Percentiles rank a stretch among this genome's conserved stretches.
phyloP scores from a whole-genome alignment of 2,329 filamentous ascomycete species.

The Phyllosticta capitalensis region DNA sequence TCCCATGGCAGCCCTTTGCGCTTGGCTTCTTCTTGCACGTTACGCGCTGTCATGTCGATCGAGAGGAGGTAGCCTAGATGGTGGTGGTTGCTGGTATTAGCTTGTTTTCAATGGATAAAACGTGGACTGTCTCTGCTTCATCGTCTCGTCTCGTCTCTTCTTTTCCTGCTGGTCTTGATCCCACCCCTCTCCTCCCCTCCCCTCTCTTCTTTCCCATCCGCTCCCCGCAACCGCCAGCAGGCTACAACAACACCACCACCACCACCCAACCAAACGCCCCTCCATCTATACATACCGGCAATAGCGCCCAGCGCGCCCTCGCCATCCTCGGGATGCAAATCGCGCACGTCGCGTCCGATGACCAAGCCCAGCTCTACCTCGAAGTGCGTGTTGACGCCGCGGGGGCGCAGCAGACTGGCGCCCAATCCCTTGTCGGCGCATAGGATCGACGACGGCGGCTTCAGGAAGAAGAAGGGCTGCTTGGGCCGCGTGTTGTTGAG shows the following conservation, averaged over 20 bases:
- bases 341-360: constrained; percentile 69
- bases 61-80: constrained; percentile 70
- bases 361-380: constrained; percentile 90
- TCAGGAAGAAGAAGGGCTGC: constrained; percentile 98
- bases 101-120: background rate
- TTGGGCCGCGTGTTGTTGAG: constrained; percentile 79
- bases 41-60: constrained; percentile 96
- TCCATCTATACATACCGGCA: constrained; percentile 46
- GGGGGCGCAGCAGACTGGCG: constrained; percentile 58
- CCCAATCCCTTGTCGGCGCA: constrained; percentile 62
- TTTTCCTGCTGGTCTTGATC: too few species aligned
- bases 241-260: too few species aligned
- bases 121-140: too few species aligned
- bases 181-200: too few species aligned
- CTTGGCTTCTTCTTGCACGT: constrained; percentile 93
- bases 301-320: constrained; percentile 73
- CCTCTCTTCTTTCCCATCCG: background rate
- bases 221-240: background rate
- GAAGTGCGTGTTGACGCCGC: constrained; percentile 79
- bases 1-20: constrained; percentile 93
- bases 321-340: constrained; percentile 65
- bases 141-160: too few species aligned
- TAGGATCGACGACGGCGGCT: constrained; percentile 80
- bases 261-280: background rate
- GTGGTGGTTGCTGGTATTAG: background rate